phyloP scores from a whole-genome alignment of 805 yeast species.

The Yarrowia keelungensis region DNA sequence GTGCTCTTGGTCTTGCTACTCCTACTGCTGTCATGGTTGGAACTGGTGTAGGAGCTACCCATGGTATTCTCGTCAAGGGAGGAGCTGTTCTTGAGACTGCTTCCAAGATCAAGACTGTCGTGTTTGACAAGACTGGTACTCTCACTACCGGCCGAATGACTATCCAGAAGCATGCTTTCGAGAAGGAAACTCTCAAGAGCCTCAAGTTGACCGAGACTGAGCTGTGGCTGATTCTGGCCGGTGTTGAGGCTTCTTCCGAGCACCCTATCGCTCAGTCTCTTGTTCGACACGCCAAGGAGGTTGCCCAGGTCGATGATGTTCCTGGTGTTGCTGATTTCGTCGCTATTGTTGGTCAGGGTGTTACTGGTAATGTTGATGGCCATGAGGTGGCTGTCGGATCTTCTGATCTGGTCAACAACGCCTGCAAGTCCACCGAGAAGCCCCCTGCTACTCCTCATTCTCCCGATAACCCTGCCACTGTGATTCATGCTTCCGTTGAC shows the following conservation, averaged over 20 bases:
- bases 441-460: constrained; percentile 10
- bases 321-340: constrained; percentile 43
- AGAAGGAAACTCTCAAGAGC: constrained; percentile 6
- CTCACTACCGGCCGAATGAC: constrained; percentile 84
- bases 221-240: constrained; percentile 63
- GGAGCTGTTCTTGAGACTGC: constrained; percentile 87
- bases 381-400: constrained; percentile 63
- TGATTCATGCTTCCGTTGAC: constrained; percentile 66
- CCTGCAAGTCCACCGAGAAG: not conserved
- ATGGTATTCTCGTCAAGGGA: constrained; percentile 91
- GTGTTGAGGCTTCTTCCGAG: constrained; percentile 74
- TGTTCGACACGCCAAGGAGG: constrained; percentile 50
- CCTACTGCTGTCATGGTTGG: constrained; percentile 99
- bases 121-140: constrained; percentile 97
- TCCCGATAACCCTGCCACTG: constrained; percentile 49
- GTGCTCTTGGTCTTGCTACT: constrained; percentile 96
- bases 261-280: constrained; percentile 89
- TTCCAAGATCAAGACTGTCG: constrained; percentile 64
- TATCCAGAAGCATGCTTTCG: constrained; percentile 46
- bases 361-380: constrained; percentile 45
- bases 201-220: constrained; percentile 42
- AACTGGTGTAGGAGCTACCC: constrained; percentile 90
- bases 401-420: constrained; percentile 41
- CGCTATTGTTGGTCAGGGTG: constrained; percentile 50
- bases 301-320: constrained; percentile 17